These are phyloP conservation scores for Tribonema minus DNA, from an alignment of 108 stramenopile species.

Conservation along the genomic window DNA sequence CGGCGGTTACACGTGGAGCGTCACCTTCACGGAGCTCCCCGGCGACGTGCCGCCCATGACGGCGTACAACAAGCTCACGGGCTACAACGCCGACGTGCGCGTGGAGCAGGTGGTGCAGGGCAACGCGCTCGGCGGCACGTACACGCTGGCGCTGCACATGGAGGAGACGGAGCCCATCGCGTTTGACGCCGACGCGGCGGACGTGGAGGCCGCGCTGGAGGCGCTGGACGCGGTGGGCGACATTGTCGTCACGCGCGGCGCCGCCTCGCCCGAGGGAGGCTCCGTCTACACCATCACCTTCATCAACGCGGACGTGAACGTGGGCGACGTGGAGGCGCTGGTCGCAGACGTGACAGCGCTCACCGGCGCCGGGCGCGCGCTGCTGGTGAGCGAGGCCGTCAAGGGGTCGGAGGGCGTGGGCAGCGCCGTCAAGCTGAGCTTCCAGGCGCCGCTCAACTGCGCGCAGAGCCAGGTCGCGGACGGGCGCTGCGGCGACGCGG, in stretches of 20 bases:
- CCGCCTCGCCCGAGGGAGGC: conserved; percentile 57
- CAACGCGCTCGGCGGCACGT: conserved; percentile 69
- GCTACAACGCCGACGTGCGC: conserved; percentile 56
- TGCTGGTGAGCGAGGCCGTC: conserved; percentile 54
- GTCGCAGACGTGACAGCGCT: conserved; percentile 46
- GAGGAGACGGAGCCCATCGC: conserved; percentile 57
- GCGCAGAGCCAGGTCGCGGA: conserved; percentile 53
- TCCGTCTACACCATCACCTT: conserved; percentile 61
- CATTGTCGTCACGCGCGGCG: conserved; percentile 28
- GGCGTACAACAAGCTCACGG: conserved; percentile 55
- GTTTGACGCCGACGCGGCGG: conserved; percentile 49
- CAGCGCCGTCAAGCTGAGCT: conserved; percentile 55
- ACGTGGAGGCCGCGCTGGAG: conserved; percentile 12
- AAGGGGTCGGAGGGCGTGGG: conserved; percentile 63
- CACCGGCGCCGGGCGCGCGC: conserved; percentile 59
- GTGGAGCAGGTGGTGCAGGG: conserved; percentile 58
- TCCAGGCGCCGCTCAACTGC: conserved; percentile 60
- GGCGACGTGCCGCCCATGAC: conserved; percentile 62
- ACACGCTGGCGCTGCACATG: conserved; percentile 48
- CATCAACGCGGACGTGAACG: conserved; percentile 39
- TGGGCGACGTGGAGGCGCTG: conserved; percentile 60
- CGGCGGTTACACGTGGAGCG: conserved; percentile 64
- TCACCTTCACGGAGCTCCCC: conserved; percentile 62
- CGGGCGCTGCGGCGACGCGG: conserved; percentile 61
- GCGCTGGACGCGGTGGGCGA: conserved; percentile 28